A percentile compares a stretch with the other conserved stretches of the same genome.
These are phyloP conservation scores for Usnea hakonensis DNA, from an alignment of 495 filamentous ascomycete species.

Conservation along the genomic window DNA sequence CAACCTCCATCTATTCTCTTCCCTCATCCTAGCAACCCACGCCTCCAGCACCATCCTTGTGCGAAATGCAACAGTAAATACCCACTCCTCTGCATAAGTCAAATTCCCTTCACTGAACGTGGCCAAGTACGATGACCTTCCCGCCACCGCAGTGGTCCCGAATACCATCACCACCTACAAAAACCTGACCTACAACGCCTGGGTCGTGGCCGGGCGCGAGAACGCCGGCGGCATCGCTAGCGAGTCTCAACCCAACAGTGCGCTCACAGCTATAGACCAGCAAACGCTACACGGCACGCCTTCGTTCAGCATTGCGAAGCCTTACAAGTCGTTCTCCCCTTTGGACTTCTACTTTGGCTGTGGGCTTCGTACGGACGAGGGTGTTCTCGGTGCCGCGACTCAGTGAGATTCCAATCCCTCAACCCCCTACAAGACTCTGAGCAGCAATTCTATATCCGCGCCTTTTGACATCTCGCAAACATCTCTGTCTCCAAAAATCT, in stretches of 20 bases:
- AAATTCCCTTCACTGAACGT: no score
- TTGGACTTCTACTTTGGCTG: neutral
- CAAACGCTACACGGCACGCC: neutral
- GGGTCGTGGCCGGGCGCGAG: neutral
- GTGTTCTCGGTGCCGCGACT: neutral
- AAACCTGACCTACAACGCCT: neutral
- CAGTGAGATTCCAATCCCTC: neutral
- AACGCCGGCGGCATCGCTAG: neutral
- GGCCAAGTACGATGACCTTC: neutral
- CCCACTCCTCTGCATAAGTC: no score
- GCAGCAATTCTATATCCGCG: no score
- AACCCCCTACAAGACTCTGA: neutral
- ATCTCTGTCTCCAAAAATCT: no score
- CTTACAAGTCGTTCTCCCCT: neutral
- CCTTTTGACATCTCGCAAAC: no score
- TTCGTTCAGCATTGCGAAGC: neutral
- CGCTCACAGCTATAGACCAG: neutral
- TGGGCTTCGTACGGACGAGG: neutral
- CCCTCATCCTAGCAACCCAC: neutral
- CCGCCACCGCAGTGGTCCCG: neutral
- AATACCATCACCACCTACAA: neutral
- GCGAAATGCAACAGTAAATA: neutral
- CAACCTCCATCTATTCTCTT: neutral
- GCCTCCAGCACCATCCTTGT: neutral
- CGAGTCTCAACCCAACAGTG: neutral